phyloP scores from a whole-genome alignment of 2,329 filamentous ascomycete genomes.

The Fusarium tuaranense region DNA sequence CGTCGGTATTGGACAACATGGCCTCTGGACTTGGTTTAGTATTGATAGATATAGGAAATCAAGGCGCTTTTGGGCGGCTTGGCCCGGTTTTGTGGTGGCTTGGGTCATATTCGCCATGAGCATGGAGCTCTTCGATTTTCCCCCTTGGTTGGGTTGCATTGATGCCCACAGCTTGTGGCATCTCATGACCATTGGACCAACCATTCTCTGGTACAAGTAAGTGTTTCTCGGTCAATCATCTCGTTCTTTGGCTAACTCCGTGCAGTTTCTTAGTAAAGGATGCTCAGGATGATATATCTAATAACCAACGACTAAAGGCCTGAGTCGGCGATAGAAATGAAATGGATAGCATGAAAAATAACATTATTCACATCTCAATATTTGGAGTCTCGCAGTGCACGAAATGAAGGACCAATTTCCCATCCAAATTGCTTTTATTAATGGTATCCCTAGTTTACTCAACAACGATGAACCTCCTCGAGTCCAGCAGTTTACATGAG shows the following conservation, averaged over 20 bases:
- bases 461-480: slow-evolving; percentile 2
- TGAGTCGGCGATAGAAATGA: slow-evolving; percentile 17
- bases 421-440: slow-evolving; percentile 1
- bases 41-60: slow-evolving; percentile 78
- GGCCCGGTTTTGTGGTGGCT: slow-evolving; percentile 90
- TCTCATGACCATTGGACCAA: slow-evolving; percentile 88
- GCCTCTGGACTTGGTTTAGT: slow-evolving; percentile 89
- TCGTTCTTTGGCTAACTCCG: slow-evolving; percentile 36
- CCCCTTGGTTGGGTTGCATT: slow-evolving; percentile 82
- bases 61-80: slow-evolving; percentile 82
- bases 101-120: slow-evolving; percentile 97
- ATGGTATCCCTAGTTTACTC: not conserved
- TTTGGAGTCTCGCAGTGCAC: not conserved
- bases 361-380: not conserved
- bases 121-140: slow-evolving; percentile 93
- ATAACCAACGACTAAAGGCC: slow-evolving; percentile 76
- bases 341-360: not conserved
- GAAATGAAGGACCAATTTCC: not conserved
- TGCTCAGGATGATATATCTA: slow-evolving; percentile 82
- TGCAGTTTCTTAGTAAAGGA: slow-evolving; percentile 87
- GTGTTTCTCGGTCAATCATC: slow-evolving; percentile 53
- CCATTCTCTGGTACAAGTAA: slow-evolving; percentile 94
- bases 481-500: slow-evolving; percentile 29
- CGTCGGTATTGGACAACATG: slow-evolving; percentile 82
- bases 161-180: slow-evolving; percentile 98